Evolutionary conservation across 2,329 filamentous ascomycete species (phyloP).

Genomic region (Coniosporium tulheliwenetii): DNA sequence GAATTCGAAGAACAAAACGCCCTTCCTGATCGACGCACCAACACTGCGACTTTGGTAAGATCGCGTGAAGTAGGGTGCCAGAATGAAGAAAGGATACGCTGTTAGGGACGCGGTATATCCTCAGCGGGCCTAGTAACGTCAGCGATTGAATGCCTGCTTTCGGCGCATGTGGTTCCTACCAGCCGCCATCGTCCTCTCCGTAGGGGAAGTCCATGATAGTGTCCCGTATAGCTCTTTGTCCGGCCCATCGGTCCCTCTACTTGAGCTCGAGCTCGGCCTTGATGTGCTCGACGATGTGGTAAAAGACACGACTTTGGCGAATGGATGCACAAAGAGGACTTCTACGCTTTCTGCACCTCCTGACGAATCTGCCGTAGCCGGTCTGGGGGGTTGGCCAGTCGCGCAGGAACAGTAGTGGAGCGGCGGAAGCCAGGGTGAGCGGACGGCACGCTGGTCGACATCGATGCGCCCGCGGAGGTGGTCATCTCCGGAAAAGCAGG

Average conservation of each 20-base stretch:
- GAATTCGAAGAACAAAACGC: conserved; percentile 75
- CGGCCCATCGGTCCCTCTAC: conserved; percentile 11
- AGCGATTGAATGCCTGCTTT: neutral
- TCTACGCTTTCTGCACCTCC: conserved; percentile 37
- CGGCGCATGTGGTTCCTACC: conserved; percentile 33
- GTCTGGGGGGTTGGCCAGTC: too few relatives aligned
- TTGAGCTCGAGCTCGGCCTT: conserved; percentile 18
- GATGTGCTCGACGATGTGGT: conserved; percentile 19
- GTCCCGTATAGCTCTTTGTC: conserved; percentile 40
- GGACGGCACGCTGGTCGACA: too few relatives aligned
- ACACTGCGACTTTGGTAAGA: conserved; percentile 78
- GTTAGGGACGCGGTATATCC: conserved; percentile 73
- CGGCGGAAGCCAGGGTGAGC: too few relatives aligned
- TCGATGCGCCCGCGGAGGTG: too few relatives aligned
- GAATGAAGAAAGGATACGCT: conserved; percentile 82
- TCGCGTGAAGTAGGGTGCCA: conserved; percentile 67
- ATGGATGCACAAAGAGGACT: conserved; percentile 59
- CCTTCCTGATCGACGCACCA: conserved; percentile 82
- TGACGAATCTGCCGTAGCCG: conserved; percentile 6
- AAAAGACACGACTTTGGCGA: conserved; percentile 57
- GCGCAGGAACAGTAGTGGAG: too few relatives aligned
- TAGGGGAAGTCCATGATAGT: conserved; percentile 57
- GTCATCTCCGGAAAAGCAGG: too few relatives aligned
- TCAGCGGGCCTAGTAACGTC: conserved; percentile 44
- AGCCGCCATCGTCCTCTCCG: conserved; percentile 67